Conservation (phyloP, 805 yeast species). For the Yarrowia hollandica region DNA sequence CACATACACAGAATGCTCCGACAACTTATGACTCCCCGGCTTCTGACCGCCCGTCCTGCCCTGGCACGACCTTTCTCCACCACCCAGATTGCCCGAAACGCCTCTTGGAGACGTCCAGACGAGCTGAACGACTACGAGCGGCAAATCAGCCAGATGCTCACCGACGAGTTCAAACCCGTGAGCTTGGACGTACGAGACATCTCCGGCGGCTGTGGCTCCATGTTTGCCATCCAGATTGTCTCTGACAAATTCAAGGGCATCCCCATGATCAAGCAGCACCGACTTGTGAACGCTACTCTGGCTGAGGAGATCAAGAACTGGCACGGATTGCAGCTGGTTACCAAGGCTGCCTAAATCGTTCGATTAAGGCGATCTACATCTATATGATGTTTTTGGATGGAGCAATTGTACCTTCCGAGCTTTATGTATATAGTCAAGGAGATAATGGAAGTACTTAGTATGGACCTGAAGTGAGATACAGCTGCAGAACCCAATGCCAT, state of each 20-base stretch:
- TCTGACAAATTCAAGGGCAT: constrained; percentile 75
- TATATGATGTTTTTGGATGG: too few relatives aligned
- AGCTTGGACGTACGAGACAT: constrained; percentile 72
- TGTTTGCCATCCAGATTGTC: constrained; percentile 85
- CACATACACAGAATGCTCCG: constrained; percentile 13
- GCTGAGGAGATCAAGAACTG: constrained; percentile 84
- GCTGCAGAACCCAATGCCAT: too few relatives aligned
- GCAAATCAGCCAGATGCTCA: constrained; percentile 58
- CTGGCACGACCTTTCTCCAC: constrained; percentile 15
- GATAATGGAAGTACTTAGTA: too few relatives aligned
- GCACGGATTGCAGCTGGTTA: constrained; percentile 91
- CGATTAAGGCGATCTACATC: too few relatives aligned
- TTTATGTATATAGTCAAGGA: constrained; percentile 20
- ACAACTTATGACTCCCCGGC: constrained; percentile 4
- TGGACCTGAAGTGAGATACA: too few relatives aligned
- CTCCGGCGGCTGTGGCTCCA: constrained; percentile 96
- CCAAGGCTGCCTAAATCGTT: constrained; percentile 49
- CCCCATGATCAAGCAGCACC: constrained; percentile 86
- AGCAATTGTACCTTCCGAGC: too few relatives aligned
- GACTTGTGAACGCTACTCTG: constrained; percentile 77
- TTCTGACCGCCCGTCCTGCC: not conserved
- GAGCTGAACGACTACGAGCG: constrained; percentile 61
- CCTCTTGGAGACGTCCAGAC: constrained; percentile 29
- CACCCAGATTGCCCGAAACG: constrained; percentile 8
- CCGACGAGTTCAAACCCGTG: constrained; percentile 59